phyloP scores from a whole-genome alignment of 345 rosid species.

The Sonneratia caseolaris region DNA sequence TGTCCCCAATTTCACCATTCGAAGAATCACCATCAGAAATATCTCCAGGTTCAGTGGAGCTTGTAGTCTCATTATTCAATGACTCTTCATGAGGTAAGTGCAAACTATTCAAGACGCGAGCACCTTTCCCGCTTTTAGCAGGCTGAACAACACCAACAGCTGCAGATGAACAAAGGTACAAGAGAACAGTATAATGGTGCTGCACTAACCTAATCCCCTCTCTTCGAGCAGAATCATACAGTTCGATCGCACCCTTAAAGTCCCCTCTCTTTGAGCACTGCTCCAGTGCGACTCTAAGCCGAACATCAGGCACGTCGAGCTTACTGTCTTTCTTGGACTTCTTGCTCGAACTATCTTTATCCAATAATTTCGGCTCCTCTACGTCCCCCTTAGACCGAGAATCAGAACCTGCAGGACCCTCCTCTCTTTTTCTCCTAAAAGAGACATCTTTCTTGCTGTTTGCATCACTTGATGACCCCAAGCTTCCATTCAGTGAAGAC shows the following conservation, averaged over 20 bases:
- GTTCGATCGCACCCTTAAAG: slow-evolving; percentile 37
- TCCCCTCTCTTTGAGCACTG: slow-evolving; percentile 57
- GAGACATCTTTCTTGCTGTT: neutral
- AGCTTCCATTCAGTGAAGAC: slow-evolving; percentile 9
- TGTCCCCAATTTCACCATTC: neutral
- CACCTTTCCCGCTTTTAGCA: slow-evolving; percentile 45
- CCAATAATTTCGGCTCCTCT: neutral
- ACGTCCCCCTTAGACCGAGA: neutral
- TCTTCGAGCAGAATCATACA: slow-evolving; percentile 38
- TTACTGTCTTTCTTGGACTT: slow-evolving; percentile 19
- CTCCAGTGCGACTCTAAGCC: slow-evolving; percentile 31
- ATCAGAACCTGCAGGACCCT: slow-evolving; percentile 11
- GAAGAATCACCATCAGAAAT: slow-evolving; percentile 5
- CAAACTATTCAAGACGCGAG: slow-evolving; percentile 19
- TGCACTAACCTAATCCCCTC: slow-evolving; percentile 35
- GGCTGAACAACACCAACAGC: slow-evolving; percentile 54
- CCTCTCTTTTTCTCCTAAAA: slow-evolving; percentile 10
- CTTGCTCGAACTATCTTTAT: slow-evolving; percentile 12
- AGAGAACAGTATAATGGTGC: slow-evolving; percentile 42
- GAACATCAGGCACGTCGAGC: slow-evolving; percentile 17
- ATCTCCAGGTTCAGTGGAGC: neutral
- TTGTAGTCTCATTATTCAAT: neutral
- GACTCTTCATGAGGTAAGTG: slow-evolving; percentile 14
- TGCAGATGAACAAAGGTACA: slow-evolving; percentile 66
- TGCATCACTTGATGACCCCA: neutral